These are phyloP conservation scores for Fusarium sp. DNA, from an alignment of 2,329 filamentous ascomycete species.

Conservation along the genomic window DNA sequence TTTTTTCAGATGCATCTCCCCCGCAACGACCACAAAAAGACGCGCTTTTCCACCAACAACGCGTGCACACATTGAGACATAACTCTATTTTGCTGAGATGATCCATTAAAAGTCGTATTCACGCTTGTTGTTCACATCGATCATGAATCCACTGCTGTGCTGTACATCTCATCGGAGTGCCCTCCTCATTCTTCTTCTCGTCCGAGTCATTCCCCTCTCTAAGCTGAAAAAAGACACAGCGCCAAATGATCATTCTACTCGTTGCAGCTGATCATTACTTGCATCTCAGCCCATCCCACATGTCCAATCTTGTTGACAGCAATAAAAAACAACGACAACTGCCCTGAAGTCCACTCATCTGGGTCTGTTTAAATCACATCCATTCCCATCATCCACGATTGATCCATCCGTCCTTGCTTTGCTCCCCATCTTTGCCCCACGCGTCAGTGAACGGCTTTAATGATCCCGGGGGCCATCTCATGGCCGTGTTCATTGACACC, in stretches of 20 bases:
- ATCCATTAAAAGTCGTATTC: constrained; percentile 2
- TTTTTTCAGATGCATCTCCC: constrained; percentile 36
- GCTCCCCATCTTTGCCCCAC: constrained; percentile 26
- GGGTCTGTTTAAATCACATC: constrained; percentile 23
- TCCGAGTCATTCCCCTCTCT: neutral
- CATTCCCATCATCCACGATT: neutral
- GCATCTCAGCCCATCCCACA: constrained; percentile 14
- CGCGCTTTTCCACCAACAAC: constrained; percentile 33
- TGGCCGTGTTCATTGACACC: constrained; percentile 40
- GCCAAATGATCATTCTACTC: constrained; percentile 10
- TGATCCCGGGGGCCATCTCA: constrained; percentile 38
- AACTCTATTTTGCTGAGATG: constrained; percentile 1
- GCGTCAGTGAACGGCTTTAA: constrained; percentile 39
- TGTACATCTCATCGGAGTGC: neutral
- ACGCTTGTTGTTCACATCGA: neutral
- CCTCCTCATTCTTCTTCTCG: neutral
- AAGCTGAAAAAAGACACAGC: neutral
- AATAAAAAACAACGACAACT: neutral
- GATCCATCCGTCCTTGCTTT: neutral
- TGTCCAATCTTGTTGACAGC: constrained; percentile 2
- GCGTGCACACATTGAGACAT: constrained; percentile 18
- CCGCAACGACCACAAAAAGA: constrained; percentile 38
- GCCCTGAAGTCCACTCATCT: constrained; percentile 11
- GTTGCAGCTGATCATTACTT: constrained; percentile 30
- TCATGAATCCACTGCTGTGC: neutral